Conservation (phyloP, 495 filamentous ascomycete genomes). For the Eremomyces bilateralis region DNA sequence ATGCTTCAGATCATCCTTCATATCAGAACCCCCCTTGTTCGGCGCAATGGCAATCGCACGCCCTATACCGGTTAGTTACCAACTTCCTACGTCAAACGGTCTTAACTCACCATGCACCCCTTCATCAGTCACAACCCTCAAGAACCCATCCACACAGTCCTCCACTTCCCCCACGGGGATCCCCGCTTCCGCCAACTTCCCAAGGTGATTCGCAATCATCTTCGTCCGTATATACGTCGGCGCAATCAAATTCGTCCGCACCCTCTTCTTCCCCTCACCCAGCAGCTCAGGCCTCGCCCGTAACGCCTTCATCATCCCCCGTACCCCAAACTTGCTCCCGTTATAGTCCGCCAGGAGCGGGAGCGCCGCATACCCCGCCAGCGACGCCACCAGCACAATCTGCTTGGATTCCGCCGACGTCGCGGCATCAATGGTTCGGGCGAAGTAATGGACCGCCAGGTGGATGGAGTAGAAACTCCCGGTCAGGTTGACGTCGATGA, state of each 20-base stretch:
- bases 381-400: not conserved
- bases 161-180: not conserved
- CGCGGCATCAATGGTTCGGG: not conserved
- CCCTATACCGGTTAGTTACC: too few relatives aligned
- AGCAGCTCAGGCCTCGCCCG: not conserved
- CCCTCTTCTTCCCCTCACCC: not conserved
- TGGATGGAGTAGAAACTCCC: not conserved
- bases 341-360: not conserved
- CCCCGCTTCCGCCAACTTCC: not conserved
- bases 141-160: not conserved
- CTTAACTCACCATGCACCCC: too few relatives aligned
- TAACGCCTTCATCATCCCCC: not conserved
- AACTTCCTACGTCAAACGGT: too few relatives aligned
- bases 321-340: not conserved
- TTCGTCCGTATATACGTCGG: not conserved
- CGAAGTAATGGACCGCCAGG: constrained; percentile 1
- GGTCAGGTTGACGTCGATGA: constrained; percentile 1
- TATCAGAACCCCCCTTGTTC: not conserved
- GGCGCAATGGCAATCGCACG: not conserved
- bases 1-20: not conserved
- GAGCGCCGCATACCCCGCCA: not conserved
- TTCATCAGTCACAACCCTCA: not conserved
- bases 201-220: not conserved
- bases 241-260: not conserved
- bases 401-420: not conserved